These are phyloP conservation scores for Lactuca saligna DNA, from an alignment of 129 eudicot genomes.

Conservation along the genomic window DNA sequence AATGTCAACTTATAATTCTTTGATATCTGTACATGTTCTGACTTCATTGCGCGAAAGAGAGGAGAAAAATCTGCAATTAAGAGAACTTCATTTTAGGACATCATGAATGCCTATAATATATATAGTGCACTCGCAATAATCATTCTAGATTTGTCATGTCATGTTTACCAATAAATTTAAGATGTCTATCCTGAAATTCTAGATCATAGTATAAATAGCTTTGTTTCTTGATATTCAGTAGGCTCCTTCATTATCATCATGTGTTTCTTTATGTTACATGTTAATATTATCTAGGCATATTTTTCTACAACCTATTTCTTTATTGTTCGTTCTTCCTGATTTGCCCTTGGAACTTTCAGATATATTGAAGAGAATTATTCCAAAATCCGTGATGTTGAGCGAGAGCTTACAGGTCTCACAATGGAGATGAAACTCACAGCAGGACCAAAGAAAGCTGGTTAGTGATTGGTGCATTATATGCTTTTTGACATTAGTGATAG, in stretches of 20 bases:
- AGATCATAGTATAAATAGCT: not conserved
- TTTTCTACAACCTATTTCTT: not conserved
- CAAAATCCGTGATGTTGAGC: constrained; percentile 96
- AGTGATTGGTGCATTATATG: constrained; percentile 46
- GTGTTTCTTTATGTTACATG: constrained; percentile 8
- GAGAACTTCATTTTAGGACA: not conserved
- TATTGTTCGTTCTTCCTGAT: constrained; percentile 3
- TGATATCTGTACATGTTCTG: not conserved
- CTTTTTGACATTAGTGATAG: not conserved
- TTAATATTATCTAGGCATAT: not conserved
- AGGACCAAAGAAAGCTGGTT: constrained; percentile 98
- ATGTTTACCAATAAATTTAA: no score
- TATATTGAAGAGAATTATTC: constrained; percentile 91
- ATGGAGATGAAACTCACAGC: constrained; percentile 98
- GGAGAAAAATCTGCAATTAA: no score
- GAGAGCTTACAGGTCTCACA: constrained; percentile 71
- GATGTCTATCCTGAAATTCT: no score
- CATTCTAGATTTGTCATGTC: no score
- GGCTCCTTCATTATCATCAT: constrained; percentile 1
- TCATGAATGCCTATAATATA: not conserved
- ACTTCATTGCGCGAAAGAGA: not conserved
- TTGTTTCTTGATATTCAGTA: not conserved
- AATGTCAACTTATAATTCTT: not conserved
- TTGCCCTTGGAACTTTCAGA: constrained; percentile 41
- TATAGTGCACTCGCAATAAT: no score